Percentiles rank a stretch among this genome's conserved stretches.
Conservation (phyloP, 148 eudicot genomes). For the Rhododendron vialii region DNA sequence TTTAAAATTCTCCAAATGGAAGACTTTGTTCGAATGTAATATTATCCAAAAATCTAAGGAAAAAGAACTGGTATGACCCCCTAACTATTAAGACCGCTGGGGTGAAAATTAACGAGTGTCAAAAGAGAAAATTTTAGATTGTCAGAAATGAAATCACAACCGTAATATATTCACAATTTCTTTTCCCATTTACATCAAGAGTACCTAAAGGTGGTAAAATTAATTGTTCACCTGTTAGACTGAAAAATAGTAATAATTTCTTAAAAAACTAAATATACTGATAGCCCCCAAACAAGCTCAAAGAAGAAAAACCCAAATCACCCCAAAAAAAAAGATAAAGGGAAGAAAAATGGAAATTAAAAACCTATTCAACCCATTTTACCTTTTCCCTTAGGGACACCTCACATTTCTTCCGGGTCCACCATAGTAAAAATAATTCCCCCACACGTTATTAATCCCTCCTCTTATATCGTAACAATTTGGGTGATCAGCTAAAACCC, state of each 20-base stretch:
- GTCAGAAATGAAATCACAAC: not conserved
- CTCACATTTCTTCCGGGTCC: conserved; percentile 85
- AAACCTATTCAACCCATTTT: not conserved
- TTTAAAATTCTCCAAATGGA: no score
- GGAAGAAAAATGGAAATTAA: not conserved
- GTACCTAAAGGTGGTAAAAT: conserved; percentile 6
- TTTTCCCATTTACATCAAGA: conserved; percentile 18
- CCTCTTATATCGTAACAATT: conserved; percentile 77
- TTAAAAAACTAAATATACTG: conserved; percentile 12
- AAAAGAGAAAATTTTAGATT: no score
- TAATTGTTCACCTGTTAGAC: conserved; percentile 18
- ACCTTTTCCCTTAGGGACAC: conserved; percentile 43
- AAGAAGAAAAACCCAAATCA: conserved; percentile 11
- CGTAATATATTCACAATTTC: conserved; percentile 14
- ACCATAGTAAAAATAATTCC: conserved; percentile 86
- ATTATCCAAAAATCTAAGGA: not conserved
- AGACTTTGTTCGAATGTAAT: no score
- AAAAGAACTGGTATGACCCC: not conserved
- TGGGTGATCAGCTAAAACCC: conserved; percentile 87
- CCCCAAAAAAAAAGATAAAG: not conserved
- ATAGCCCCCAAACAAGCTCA: conserved; percentile 15
- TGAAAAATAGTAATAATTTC: not conserved
- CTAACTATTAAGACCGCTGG: not conserved
- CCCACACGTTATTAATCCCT: conserved; percentile 80
- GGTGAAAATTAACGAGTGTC: not conserved